Evolutionary conservation across 2,329 filamentous ascomycete species (phyloP).

Genomic region (Paramyrothecium roridum): DNA sequence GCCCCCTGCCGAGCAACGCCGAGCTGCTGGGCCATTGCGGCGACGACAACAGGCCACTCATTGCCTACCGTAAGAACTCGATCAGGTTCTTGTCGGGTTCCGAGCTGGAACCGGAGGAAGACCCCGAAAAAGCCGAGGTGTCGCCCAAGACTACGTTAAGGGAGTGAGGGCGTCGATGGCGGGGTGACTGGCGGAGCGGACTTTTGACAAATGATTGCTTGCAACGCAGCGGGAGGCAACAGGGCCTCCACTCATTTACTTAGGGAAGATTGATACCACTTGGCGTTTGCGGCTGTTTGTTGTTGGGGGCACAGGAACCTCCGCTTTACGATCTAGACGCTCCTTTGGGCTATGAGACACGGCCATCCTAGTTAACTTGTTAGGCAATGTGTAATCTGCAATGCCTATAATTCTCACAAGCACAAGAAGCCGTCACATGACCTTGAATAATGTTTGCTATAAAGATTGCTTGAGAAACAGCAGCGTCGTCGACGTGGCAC

Average conservation of each 20-base stretch:
- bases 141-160: background rate
- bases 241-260: background rate
- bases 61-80: slow-evolving; percentile 32
- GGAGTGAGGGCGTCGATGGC: background rate
- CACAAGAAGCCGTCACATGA: background rate
- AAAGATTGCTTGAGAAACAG: background rate
- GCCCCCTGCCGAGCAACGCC: slow-evolving; percentile 25
- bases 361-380: background rate
- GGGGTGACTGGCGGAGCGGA: too few relatives aligned
- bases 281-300: background rate
- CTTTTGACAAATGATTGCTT: too few relatives aligned
- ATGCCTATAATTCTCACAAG: too few relatives aligned
- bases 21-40: slow-evolving; percentile 32
- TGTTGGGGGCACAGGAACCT: background rate
- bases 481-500: background rate
- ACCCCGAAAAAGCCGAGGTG: background rate
- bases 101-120: background rate
- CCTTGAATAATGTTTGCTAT: background rate
- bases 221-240: background rate
- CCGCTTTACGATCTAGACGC: background rate
- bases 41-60: slow-evolving; percentile 30
- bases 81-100: slow-evolving; percentile 26
- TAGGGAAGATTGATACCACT: background rate
- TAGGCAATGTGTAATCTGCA: background rate
- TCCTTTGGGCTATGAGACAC: background rate